Evolutionary conservation across 2,329 filamentous ascomycete species (phyloP).

Genomic region (Ceratocystis destructans): DNA sequence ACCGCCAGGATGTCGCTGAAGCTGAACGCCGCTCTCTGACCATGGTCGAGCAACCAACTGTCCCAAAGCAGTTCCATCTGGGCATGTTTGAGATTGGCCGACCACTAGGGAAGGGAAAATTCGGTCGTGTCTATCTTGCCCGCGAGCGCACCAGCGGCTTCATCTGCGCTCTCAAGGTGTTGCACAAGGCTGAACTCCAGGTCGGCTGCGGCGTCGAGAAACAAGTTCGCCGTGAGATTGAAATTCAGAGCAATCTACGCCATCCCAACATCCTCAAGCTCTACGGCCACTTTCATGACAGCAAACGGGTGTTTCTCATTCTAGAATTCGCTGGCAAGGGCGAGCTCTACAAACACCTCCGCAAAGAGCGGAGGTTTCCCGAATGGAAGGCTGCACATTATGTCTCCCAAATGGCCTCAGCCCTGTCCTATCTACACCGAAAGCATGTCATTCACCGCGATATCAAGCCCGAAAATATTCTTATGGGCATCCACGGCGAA

Average conservation of each 20-base stretch:
- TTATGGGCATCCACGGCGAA: slow-evolving; percentile 91
- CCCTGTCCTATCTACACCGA: slow-evolving; percentile 78
- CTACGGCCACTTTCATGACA: slow-evolving; percentile 81
- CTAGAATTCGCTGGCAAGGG: slow-evolving; percentile 76
- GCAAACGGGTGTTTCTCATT: slow-evolving; percentile 75
- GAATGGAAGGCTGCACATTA: slow-evolving; percentile 81
- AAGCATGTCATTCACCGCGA: slow-evolving; percentile 97
- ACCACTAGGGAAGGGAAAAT: slow-evolving; percentile 75
- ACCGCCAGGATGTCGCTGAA: slow-evolving; percentile 45
- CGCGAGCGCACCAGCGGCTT: slow-evolving; percentile 67
- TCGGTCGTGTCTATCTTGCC: slow-evolving; percentile 73
- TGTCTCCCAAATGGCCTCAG: slow-evolving; percentile 81
- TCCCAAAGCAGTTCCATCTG: slow-evolving; percentile 61
- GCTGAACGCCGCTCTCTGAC: slow-evolving; percentile 38
- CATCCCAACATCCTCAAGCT: slow-evolving; percentile 76
- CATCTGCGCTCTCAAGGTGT: slow-evolving; percentile 73
- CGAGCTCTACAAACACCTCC: slow-evolving; percentile 76
- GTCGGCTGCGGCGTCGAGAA: slow-evolving; percentile 61
- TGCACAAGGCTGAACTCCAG: slow-evolving; percentile 72
- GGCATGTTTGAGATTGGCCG: slow-evolving; percentile 91
- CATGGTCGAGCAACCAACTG: slow-evolving; percentile 42
- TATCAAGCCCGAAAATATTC: slow-evolving; percentile 95
- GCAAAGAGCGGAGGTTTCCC: slow-evolving; percentile 63
- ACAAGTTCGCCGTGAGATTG: slow-evolving; percentile 75
- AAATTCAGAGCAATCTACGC: slow-evolving; percentile 76